phyloP scores from a whole-genome alignment of 148 eudicot genomes.

The Chenopodium quinoa region DNA sequence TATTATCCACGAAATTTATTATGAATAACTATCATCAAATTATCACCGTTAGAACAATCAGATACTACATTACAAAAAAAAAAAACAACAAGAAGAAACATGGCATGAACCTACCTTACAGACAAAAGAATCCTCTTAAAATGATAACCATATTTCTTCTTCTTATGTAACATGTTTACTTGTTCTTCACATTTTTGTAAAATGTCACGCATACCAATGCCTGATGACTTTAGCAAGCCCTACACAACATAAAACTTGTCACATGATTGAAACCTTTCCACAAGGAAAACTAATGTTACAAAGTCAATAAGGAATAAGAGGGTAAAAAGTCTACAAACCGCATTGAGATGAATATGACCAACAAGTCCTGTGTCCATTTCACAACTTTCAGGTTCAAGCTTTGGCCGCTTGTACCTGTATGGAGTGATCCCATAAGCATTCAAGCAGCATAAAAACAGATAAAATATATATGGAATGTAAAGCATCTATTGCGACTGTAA shows the following conservation, averaged over 20 bases:
- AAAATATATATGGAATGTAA: not conserved
- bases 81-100: not conserved
- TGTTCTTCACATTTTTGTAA: constrained; percentile 67
- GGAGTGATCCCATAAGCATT: constrained; percentile 17
- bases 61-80: not conserved
- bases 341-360: constrained; percentile 87
- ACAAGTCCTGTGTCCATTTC: constrained; percentile 66
- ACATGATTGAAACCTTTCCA: not conserved
- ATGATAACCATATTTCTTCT: constrained; percentile 59
- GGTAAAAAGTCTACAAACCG: constrained; percentile 41
- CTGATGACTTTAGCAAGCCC: constrained; percentile 51
- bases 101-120: constrained; percentile 43
- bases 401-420: constrained; percentile 64
- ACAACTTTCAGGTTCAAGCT: constrained; percentile 42
- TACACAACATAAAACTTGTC: constrained; percentile 29
- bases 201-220: constrained; percentile 50
- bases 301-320: not conserved
- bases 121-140: constrained; percentile 66
- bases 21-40: too few relatives aligned
- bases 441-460: constrained; percentile 11
- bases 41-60: not conserved
- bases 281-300: constrained; percentile 5
- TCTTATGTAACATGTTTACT: constrained; percentile 49
- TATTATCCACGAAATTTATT: too few relatives aligned
- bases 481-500: not conserved